Evolutionary conservation across 495 filamentous ascomycete species (phyloP).

Genomic region (Aspergillus affinis): DNA sequence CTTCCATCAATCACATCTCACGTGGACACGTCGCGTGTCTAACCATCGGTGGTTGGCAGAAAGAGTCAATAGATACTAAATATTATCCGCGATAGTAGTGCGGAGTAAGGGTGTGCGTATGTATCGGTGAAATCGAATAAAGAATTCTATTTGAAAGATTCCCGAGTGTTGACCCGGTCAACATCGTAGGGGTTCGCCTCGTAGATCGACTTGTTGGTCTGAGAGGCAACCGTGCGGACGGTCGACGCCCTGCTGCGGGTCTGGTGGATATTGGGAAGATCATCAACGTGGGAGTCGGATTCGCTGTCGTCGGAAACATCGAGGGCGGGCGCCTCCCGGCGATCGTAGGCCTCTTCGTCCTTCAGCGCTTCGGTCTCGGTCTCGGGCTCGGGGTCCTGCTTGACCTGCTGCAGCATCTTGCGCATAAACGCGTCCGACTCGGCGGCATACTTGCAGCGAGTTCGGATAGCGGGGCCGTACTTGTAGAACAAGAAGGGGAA

Average conservation of each 20-base stretch:
- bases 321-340: slow-evolving; percentile 40
- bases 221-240: slow-evolving; percentile 28
- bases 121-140: not conserved
- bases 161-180: slow-evolving; percentile 46
- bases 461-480: slow-evolving; percentile 66
- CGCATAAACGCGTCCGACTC: slow-evolving; percentile 49
- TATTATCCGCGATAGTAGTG: slow-evolving; percentile 19
- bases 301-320: slow-evolving; percentile 26
- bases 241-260: slow-evolving; percentile 37
- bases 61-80: slow-evolving; percentile 21
- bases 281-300: slow-evolving; percentile 24
- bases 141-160: slow-evolving; percentile 37
- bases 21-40: slow-evolving; percentile 14
- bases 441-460: slow-evolving; percentile 72
- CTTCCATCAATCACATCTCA: slow-evolving; percentile 19
- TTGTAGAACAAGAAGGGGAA: slow-evolving; percentile 81
- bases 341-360: slow-evolving; percentile 26
- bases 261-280: slow-evolving; percentile 23
- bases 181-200: slow-evolving; percentile 48
- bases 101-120: slow-evolving; percentile 1
- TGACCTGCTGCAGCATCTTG: slow-evolving; percentile 36
- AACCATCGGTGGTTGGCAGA: not conserved
- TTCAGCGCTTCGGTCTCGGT: slow-evolving; percentile 13
- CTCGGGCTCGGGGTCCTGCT: slow-evolving; percentile 17
- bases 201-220: slow-evolving; percentile 30